phyloP scores from a whole-genome alignment of 768 basidiomycete species.

The Filobasidium wieringae region DNA sequence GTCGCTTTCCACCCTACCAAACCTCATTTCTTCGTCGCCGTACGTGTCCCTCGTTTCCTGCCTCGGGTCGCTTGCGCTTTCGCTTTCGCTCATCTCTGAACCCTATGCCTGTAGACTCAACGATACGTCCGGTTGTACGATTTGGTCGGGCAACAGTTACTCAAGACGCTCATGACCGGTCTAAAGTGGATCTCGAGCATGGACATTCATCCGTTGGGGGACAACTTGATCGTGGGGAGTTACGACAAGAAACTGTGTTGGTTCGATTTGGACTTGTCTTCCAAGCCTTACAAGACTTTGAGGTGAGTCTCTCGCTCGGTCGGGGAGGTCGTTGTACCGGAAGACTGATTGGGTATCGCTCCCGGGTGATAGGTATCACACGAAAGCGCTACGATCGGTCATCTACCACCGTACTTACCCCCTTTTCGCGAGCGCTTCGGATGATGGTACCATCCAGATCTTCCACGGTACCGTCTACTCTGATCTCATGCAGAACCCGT shows the following conservation, averaged over 20 bases:
- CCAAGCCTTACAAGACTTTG: conserved; percentile 92
- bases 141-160: conserved; percentile 76
- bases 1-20: conserved; percentile 90
- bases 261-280: conserved; percentile 95
- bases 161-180: conserved; percentile 90
- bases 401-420: conserved; percentile 91
- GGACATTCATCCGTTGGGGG: conserved; percentile 76
- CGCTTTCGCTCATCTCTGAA: neutral
- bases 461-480: conserved; percentile 92
- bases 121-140: conserved; percentile 94
- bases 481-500: conserved; percentile 90
- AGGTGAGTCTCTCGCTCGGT: conserved; percentile 47
- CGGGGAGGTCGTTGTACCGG: neutral
- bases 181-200: conserved; percentile 95
- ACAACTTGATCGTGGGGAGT: conserved; percentile 92
- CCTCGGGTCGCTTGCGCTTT: neutral
- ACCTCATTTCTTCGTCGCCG: conserved; percentile 95
- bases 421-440: conserved; percentile 88
- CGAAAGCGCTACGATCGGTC: conserved; percentile 80
- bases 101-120: conserved; percentile 56
- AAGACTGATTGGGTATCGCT: neutral
- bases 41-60: too few relatives aligned
- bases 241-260: conserved; percentile 97
- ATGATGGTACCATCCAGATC: conserved; percentile 92
- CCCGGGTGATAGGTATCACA: conserved; percentile 59